These are phyloP conservation scores for Candida pini DNA, from an alignment of 805 yeast species.

Conservation along the genomic window DNA sequence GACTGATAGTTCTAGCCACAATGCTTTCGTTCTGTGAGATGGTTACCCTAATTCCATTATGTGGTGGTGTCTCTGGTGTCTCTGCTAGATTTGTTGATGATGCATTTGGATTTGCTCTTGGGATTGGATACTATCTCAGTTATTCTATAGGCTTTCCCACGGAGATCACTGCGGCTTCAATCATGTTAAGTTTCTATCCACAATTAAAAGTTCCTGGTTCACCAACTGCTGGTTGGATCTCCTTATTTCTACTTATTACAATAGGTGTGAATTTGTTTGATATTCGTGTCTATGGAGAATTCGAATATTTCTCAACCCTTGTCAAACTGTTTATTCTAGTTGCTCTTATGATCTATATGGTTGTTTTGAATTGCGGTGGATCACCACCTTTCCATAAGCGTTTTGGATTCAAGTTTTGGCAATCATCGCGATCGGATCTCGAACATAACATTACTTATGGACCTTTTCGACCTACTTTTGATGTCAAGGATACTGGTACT, in stretches of 20 bases:
- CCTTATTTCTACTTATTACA: constrained; percentile 47
- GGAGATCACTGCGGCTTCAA: constrained; percentile 75
- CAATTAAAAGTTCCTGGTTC: constrained; percentile 44
- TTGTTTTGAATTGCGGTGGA: constrained; percentile 58
- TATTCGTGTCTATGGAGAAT: constrained; percentile 69
- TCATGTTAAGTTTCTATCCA: constrained; percentile 66
- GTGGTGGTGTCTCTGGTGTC: constrained; percentile 72
- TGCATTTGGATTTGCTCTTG: constrained; percentile 70
- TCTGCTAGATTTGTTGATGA: constrained; percentile 73
- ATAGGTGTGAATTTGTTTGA: constrained; percentile 54
- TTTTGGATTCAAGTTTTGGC: constrained; percentile 74
- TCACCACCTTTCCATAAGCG: constrained; percentile 36
- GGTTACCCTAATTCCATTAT: constrained; percentile 74
- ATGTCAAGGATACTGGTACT: constrained; percentile 54
- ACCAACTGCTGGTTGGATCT: constrained; percentile 62
- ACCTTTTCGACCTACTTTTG: constrained; percentile 67
- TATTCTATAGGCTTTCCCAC: constrained; percentile 71
- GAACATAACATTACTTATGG: constrained; percentile 54
- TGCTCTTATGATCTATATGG: constrained; percentile 55
- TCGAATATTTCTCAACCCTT: constrained; percentile 59
- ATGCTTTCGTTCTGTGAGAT: constrained; percentile 76
- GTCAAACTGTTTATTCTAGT: constrained; percentile 50
- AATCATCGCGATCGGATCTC: constrained; percentile 41
- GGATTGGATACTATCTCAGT: constrained; percentile 69
- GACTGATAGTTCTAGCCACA: constrained; percentile 59